Percentiles rank a stretch among this genome's conserved stretches.
Evolutionary conservation across 2,329 filamentous ascomycete species (phyloP).

Genomic region (Clonostachys solani): DNA sequence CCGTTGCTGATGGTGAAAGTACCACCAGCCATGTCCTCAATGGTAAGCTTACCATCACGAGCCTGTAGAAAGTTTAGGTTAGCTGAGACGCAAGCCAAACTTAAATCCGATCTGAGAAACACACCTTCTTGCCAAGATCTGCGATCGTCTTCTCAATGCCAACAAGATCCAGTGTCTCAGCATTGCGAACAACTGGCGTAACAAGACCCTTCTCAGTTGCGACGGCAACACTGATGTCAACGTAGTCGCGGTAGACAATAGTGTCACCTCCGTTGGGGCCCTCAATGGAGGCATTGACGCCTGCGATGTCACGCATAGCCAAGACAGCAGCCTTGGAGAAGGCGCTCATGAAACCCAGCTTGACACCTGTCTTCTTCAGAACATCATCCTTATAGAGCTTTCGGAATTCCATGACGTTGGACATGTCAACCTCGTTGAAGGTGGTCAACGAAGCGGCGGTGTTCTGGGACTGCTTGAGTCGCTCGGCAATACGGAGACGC

Average conservation of each 20-base stretch:
- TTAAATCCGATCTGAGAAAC: slow-evolving; percentile 4
- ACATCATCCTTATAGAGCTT: slow-evolving; percentile 97
- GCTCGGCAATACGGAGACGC: slow-evolving; percentile 94
- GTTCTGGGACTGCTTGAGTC: slow-evolving; percentile 98
- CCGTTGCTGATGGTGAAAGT: slow-evolving; percentile 98
- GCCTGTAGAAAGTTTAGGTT: slow-evolving; percentile 47
- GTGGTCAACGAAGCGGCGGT: slow-evolving; percentile 95
- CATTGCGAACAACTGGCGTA: slow-evolving; percentile 92
- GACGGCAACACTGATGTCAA: slow-evolving; percentile 95
- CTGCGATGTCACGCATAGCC: slow-evolving; percentile 92
- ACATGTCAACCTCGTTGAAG: slow-evolving; percentile 99
- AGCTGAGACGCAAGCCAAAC: not conserved
- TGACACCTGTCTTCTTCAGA: slow-evolving; percentile 92
- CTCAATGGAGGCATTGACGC: slow-evolving; percentile 95
- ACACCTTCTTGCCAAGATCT: slow-evolving; percentile 90
- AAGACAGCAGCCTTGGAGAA: slow-evolving; percentile 88
- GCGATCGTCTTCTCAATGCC: slow-evolving; percentile 81
- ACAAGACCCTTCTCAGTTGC: slow-evolving; percentile 97
- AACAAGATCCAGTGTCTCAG: slow-evolving; percentile 82
- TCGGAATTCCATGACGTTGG: slow-evolving; percentile 92
- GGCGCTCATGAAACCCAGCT: slow-evolving; percentile 99
- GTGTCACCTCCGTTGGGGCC: slow-evolving; percentile 93
- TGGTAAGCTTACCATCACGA: slow-evolving; percentile 92
- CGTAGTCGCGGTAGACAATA: slow-evolving; percentile 97
- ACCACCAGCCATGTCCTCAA: slow-evolving; percentile 98